Conservation (phyloP, 192 early-diverging fungal genomes). For the Paraglomus brasilianum region DNA sequence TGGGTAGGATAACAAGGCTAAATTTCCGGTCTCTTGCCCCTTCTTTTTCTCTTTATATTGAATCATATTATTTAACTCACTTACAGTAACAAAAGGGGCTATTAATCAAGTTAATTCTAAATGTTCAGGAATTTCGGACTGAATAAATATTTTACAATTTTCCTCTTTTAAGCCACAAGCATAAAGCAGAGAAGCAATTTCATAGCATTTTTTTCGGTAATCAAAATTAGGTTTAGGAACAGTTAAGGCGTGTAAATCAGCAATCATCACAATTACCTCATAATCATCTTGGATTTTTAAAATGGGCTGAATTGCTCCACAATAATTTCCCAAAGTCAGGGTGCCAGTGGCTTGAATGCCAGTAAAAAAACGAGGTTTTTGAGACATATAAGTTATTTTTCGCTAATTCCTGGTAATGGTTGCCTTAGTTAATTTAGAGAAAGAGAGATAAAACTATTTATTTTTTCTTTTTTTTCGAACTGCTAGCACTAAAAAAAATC, state of each 20-base stretch:
- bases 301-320: conserved; percentile 87
- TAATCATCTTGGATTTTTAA: conserved; percentile 65
- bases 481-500: no score
- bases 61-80: conserved; percentile 15
- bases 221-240: conserved; percentile 60
- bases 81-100: neutral
- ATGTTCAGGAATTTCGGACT: conserved; percentile 60
- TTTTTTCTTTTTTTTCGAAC: no score
- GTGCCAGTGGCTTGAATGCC: conserved; percentile 92
- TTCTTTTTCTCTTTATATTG: conserved; percentile 23
- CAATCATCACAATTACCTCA: conserved; percentile 49
- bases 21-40: conserved; percentile 19
- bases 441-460: no score
- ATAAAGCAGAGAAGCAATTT: conserved; percentile 74
- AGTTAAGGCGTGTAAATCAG: conserved; percentile 89
- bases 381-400: no score
- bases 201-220: conserved; percentile 57
- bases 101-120: conserved; percentile 18
- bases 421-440: no score
- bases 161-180: conserved; percentile 80
- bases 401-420: no score
- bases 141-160: conserved; percentile 74
- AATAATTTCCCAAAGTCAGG: conserved; percentile 91
- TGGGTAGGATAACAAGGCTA: conserved; percentile 87
- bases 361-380: conserved; percentile 61